Evolutionary conservation across 2,329 filamentous ascomycete species (phyloP).

Genomic region (Trichoderma asperellum): DNA sequence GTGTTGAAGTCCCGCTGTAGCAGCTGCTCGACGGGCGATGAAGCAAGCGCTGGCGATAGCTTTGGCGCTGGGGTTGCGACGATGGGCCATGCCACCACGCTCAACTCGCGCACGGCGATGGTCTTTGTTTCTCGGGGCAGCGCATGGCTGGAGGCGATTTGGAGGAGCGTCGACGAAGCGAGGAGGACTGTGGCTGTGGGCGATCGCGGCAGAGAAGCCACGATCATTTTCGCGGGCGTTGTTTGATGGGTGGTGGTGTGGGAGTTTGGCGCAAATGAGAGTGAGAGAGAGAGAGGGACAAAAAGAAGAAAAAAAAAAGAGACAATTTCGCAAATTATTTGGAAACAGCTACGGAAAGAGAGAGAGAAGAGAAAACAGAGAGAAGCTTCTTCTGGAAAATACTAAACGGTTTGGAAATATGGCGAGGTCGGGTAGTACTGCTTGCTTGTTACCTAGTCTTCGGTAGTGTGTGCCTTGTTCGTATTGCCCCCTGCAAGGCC

Average conservation of each 20-base stretch:
- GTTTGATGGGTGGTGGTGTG: neutral
- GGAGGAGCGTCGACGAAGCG: constrained; percentile 34
- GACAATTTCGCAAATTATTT: neutral
- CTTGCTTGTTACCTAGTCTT: neutral
- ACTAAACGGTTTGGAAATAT: constrained; percentile 10
- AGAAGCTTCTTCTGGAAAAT: neutral
- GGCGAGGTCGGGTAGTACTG: constrained; percentile 2
- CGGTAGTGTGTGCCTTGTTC: constrained; percentile 24
- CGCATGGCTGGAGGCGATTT: constrained; percentile 43
- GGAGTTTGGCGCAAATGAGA: neutral
- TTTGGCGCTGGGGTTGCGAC: constrained; percentile 47
- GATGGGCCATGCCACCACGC: constrained; percentile 47
- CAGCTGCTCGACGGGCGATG: neutral
- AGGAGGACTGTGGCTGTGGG: constrained; percentile 22
- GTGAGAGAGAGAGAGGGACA: neutral
- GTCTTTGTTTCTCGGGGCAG: constrained; percentile 49
- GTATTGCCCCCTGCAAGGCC: constrained; percentile 24
- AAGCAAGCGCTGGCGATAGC: constrained; percentile 39
- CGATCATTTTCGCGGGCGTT: constrained; percentile 21
- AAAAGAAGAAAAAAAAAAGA: neutral
- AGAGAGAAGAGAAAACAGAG: neutral
- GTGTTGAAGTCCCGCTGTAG: constrained; percentile 54
- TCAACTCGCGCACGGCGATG: constrained; percentile 43
- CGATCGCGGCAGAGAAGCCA: constrained; percentile 19
- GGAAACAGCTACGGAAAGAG: neutral